A percentile compares a stretch with the other conserved stretches of the same genome.
These are phyloP conservation scores for Lipomyces yamanashiensis DNA, from an alignment of 805 yeast genomes.

Conservation along the genomic window DNA sequence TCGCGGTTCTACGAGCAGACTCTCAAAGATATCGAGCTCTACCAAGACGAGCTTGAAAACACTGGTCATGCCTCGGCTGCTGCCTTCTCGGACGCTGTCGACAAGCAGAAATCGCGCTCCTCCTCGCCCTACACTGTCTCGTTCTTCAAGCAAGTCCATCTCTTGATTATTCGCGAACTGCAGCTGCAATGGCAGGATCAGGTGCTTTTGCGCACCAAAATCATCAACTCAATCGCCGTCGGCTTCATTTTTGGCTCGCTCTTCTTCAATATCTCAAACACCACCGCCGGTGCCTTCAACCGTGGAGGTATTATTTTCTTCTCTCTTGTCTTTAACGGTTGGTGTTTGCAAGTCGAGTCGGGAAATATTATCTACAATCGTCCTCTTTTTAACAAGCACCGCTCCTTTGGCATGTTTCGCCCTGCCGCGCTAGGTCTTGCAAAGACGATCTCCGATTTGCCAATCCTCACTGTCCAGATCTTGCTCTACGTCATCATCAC, in stretches of 20 bases:
- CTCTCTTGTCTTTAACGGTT: slow-evolving; percentile 63
- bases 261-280: slow-evolving; percentile 52
- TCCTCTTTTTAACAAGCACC: slow-evolving; percentile 67
- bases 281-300: slow-evolving; percentile 56
- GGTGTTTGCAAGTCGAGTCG: slow-evolving; percentile 63
- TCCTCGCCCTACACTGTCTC: slow-evolving; percentile 36
- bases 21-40: slow-evolving; percentile 51
- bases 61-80: slow-evolving; percentile 26
- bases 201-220: slow-evolving; percentile 21
- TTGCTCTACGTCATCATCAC: slow-evolving; percentile 56
- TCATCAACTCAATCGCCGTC: slow-evolving; percentile 50
- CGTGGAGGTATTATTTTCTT: slow-evolving; percentile 61
- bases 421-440: slow-evolving; percentile 71
- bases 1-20: slow-evolving; percentile 52
- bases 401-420: slow-evolving; percentile 60
- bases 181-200: slow-evolving; percentile 37
- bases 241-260: slow-evolving; percentile 60
- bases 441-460: slow-evolving; percentile 64
- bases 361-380: slow-evolving; percentile 55
- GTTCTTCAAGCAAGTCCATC: slow-evolving; percentile 28
- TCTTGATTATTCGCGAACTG: slow-evolving; percentile 24
- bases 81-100: slow-evolving; percentile 26
- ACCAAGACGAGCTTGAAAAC: slow-evolving; percentile 22
- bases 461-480: slow-evolving; percentile 52
- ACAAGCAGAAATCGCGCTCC: slow-evolving; percentile 12